These are phyloP conservation scores for Salvia hispanica DNA, from an alignment of 257 asterid species.

Conservation along the genomic window DNA sequence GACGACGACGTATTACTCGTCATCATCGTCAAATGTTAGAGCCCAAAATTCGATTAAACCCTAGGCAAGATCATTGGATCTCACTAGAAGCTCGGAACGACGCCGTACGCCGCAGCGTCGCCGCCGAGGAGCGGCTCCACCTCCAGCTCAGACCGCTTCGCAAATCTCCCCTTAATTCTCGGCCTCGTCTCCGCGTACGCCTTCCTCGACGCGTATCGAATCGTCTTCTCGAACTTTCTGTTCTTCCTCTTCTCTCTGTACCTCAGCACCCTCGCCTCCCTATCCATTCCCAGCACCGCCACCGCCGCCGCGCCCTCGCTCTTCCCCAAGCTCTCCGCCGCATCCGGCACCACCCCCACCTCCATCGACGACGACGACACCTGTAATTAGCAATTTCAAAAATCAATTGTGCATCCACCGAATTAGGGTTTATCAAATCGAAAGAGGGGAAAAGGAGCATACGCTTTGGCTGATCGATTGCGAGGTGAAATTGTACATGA, in stretches of 20 bases:
- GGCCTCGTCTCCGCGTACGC: slow-evolving; percentile 89
- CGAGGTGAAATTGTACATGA: slow-evolving; percentile 66
- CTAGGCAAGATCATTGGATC: not conserved
- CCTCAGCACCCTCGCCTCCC: slow-evolving; percentile 76
- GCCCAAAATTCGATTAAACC: slow-evolving; percentile 22
- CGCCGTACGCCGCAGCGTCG: slow-evolving; percentile 49
- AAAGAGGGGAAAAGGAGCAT: slow-evolving; percentile 28
- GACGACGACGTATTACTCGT: not conserved
- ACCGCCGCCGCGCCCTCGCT: slow-evolving; percentile 44
- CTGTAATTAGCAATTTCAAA: slow-evolving; percentile 26
- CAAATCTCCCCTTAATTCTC: slow-evolving; percentile 78
- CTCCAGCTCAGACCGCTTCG: slow-evolving; percentile 65
- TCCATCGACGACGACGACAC: slow-evolving; percentile 74
- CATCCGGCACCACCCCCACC: slow-evolving; percentile 73
- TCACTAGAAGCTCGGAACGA: slow-evolving; percentile 55
- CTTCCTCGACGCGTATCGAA: slow-evolving; percentile 80
- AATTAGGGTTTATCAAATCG: not conserved
- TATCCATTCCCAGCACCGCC: slow-evolving; percentile 51
- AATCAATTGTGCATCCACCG: not conserved
- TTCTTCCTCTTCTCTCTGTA: slow-evolving; percentile 81
- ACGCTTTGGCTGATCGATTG: slow-evolving; percentile 85
- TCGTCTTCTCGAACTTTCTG: slow-evolving; percentile 72
- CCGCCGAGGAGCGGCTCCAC: slow-evolving; percentile 43
- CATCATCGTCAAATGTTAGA: slow-evolving; percentile 19
- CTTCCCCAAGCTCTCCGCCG: slow-evolving; percentile 37